Percentiles rank a stretch among this genome's conserved stretches.
These are phyloP conservation scores for Gossypium trilobum DNA, from an alignment of 441 rosid genomes.

Conservation along the genomic window DNA sequence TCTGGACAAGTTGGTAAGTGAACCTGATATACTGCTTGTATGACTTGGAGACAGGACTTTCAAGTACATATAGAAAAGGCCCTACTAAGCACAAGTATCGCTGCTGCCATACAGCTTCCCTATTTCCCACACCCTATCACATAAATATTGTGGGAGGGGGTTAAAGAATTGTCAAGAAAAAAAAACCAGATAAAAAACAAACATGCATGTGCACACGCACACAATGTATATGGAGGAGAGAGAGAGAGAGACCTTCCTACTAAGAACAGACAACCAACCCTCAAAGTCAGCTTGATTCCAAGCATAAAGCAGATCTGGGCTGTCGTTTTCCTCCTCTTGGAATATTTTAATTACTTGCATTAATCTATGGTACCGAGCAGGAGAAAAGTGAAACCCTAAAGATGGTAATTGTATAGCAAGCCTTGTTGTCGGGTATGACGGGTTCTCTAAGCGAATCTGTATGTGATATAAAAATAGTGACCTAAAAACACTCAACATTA, in stretches of 20 bases:
- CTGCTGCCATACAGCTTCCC: conserved; percentile 92
- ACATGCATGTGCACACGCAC: not conserved
- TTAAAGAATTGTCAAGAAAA: conserved; percentile 4
- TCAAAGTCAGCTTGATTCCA: conserved; percentile 93
- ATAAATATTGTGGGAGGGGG: not conserved
- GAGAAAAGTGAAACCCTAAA: conserved; percentile 90
- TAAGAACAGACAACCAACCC: conserved; percentile 80
- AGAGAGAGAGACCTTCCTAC: conserved; percentile 57
- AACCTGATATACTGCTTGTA: conserved; percentile 90
- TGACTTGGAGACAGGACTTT: conserved; percentile 63
- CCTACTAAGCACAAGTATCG: conserved; percentile 85
- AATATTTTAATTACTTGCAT: conserved; percentile 82
- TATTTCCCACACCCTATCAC: conserved; percentile 69
- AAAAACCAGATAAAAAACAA: conserved; percentile 12
- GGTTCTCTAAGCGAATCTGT: conserved; percentile 75
- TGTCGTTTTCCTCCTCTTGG: conserved; percentile 48
- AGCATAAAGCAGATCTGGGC: conserved; percentile 40
- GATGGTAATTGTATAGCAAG: conserved; percentile 81
- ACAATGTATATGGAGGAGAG: not conserved
- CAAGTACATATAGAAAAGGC: conserved; percentile 73
- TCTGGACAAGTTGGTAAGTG: conserved; percentile 12
- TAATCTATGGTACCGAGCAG: conserved; percentile 93
- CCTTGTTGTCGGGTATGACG: conserved; percentile 83
- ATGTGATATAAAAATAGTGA: conserved; percentile 12
- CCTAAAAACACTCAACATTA: conserved; percentile 10